These are phyloP conservation scores for Suhomyces kilbournensis DNA, from an alignment of 805 yeast genomes.

Conservation along the genomic window DNA sequence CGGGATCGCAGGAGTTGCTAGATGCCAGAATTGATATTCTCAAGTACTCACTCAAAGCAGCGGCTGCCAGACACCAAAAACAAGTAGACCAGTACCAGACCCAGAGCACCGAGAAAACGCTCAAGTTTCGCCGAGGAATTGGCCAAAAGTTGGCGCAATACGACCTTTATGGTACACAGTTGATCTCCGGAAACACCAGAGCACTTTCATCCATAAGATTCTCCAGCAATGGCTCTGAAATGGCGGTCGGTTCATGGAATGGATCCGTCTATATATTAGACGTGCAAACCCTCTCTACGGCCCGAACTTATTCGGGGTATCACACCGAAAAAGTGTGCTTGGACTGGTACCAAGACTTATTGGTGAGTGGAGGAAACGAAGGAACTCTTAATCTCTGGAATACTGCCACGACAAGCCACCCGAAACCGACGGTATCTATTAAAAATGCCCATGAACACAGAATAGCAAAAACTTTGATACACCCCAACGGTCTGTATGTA, in stretches of 20 bases:
- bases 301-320: constrained; percentile 25
- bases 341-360: constrained; percentile 51
- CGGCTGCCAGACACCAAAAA: constrained; percentile 39
- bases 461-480: constrained; percentile 59
- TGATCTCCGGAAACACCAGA: constrained; percentile 54
- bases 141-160: constrained; percentile 30
- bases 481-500: constrained; percentile 56
- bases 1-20: constrained; percentile 57
- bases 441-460: constrained; percentile 43
- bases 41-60: constrained; percentile 44
- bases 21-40: constrained; percentile 54
- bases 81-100: constrained; percentile 24
- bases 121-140: constrained; percentile 46
- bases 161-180: constrained; percentile 64
- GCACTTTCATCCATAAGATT: constrained; percentile 62
- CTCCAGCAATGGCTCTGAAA: constrained; percentile 27
- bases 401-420: constrained; percentile 6
- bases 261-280: constrained; percentile 61
- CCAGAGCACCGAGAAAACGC: constrained; percentile 39
- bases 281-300: constrained; percentile 31
- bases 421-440: constrained; percentile 17
- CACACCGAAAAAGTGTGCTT: constrained; percentile 67
- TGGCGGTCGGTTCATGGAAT: constrained; percentile 82
- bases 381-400: constrained; percentile 37
- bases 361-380: constrained; percentile 39